Evolutionary conservation across 371 early-diverging fungal genomes (phyloP).

Genomic region (Homolaphlyctis polyrhiza): DNA sequence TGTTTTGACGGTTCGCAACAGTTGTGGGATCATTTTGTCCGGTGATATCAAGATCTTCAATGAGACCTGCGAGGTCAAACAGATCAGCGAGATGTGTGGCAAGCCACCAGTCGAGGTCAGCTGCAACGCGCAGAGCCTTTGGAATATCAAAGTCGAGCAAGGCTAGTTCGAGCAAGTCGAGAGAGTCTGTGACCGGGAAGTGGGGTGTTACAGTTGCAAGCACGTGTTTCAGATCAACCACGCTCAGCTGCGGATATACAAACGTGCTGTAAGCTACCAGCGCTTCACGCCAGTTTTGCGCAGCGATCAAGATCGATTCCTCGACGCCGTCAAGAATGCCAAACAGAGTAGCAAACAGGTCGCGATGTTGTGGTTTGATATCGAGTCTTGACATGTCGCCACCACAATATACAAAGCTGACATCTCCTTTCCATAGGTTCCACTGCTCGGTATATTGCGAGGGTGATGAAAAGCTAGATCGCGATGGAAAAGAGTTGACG

Average conservation of each 20-base stretch:
- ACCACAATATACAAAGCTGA: not conserved
- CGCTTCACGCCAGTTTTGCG: conserved; percentile 16
- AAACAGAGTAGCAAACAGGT: conserved; percentile 5
- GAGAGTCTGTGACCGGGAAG: not conserved
- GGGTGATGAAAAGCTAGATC: not conserved
- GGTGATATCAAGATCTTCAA: conserved; percentile 8
- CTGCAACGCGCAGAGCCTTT: conserved; percentile 11
- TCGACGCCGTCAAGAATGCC: conserved; percentile 13
- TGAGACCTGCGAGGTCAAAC: conserved; percentile 6
- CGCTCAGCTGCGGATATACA: conserved; percentile 10
- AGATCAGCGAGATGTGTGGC: conserved; percentile 22
- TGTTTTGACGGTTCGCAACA: not conserved
- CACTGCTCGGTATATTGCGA: conserved; percentile 1
- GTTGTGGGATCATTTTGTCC: not conserved
- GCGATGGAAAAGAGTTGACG: not conserved
- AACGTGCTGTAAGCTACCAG: conserved; percentile 12
- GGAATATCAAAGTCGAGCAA: conserved; percentile 16
- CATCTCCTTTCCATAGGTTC: conserved; percentile 8
- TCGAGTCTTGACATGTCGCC: not conserved
- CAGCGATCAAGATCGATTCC: not conserved
- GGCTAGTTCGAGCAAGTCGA: conserved; percentile 4
- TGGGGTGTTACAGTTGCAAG: not conserved
- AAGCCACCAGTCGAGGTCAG: conserved; percentile 24
- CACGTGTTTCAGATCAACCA: conserved; percentile 9
- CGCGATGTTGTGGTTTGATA: not conserved